phyloP scores from a whole-genome alignment of 2,329 filamentous ascomycete genomes.

The Trichoderma arundinaceum region DNA sequence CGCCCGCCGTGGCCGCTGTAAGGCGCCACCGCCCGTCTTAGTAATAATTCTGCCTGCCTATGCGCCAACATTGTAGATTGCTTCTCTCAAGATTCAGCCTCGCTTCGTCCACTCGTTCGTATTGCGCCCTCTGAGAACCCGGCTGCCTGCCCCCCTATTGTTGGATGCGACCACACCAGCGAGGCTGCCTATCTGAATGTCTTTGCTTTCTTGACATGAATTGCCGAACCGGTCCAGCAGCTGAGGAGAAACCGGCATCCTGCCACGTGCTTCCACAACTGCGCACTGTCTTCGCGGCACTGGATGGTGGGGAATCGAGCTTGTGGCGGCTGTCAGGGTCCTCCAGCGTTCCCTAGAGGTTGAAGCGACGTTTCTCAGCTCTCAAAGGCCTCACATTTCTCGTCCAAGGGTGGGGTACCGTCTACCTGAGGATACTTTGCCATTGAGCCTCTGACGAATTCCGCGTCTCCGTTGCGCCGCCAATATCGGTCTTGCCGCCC shows the following conservation, averaged over 20 bases:
- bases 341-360: constrained; percentile 17
- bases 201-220: neutral
- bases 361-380: constrained; percentile 16
- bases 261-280: neutral
- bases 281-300: constrained; percentile 23
- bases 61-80: no score
- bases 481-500: constrained; percentile 15
- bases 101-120: neutral
- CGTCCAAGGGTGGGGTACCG: neutral
- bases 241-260: neutral
- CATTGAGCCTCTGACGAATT: constrained; percentile 6
- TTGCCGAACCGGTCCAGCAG: neutral
- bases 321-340: constrained; percentile 26
- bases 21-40: constrained; percentile 23
- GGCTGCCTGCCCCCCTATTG: constrained; percentile 14
- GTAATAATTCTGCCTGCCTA: constrained; percentile 9
- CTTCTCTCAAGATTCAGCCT: constrained; percentile 11
- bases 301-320: constrained; percentile 28
- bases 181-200: neutral
- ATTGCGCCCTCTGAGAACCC: neutral
- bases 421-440: constrained; percentile 8
- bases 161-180: constrained; percentile 1
- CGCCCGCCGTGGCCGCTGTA: neutral
- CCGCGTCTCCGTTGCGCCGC: constrained; percentile 1
- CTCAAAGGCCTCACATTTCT: neutral